phyloP scores from a whole-genome alignment of 2,329 filamentous ascomycete species.

The Hypoxylon sp. region DNA sequence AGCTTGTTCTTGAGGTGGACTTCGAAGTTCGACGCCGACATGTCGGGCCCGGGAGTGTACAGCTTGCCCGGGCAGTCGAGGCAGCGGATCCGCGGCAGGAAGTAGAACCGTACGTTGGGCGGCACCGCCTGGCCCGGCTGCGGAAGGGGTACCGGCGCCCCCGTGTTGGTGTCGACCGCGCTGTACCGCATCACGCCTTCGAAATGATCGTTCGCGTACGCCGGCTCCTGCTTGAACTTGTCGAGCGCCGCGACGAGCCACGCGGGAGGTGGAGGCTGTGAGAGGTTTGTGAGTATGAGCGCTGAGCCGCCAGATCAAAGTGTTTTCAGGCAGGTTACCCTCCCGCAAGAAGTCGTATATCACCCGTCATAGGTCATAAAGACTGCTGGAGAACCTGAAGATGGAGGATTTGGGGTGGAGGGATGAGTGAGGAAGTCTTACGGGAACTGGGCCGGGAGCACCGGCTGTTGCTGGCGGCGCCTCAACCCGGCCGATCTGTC shows the following conservation, averaged over 20 bases:
- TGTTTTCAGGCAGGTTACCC: too few species aligned
- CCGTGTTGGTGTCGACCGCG: conserved; percentile 76
- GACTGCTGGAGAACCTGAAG: conserved; percentile 45
- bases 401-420: conserved; percentile 36
- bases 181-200: conserved; percentile 92
- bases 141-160: conserved; percentile 65
- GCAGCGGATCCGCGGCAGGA: conserved; percentile 88
- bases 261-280: conserved; percentile 80
- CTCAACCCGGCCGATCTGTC: conserved; percentile 72
- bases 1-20: conserved; percentile 86
- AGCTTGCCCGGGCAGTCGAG: conserved; percentile 92
- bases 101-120: conserved; percentile 77
- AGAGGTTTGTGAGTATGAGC: conserved; percentile 39
- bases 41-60: conserved; percentile 88
- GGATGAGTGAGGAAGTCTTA: conserved; percentile 56
- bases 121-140: conserved; percentile 59
- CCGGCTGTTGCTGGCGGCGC: conserved; percentile 68
- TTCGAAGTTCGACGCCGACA: conserved; percentile 89
- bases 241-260: conserved; percentile 84
- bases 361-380: conserved; percentile 42
- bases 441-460: conserved; percentile 63
- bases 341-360: conserved; percentile 13
- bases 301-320: conserved; percentile 16
- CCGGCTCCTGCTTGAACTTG: conserved; percentile 66
- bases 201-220: conserved; percentile 83